phyloP scores from a whole-genome alignment of 2,329 filamentous ascomycete genomes.

The Neoascochyta sp. region DNA sequence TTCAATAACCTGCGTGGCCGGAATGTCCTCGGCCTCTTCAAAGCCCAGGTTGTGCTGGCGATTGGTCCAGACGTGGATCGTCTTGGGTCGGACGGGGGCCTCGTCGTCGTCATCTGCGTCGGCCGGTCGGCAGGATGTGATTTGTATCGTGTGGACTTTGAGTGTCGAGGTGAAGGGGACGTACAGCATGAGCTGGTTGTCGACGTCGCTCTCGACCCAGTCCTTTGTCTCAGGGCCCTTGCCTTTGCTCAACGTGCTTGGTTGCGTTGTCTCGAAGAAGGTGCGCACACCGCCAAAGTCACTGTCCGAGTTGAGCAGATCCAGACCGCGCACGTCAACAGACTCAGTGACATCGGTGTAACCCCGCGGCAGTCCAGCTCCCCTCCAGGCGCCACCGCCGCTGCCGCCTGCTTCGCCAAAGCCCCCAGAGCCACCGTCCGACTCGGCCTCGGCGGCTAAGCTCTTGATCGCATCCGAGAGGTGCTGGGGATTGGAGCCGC shows the following conservation, averaged over 20 bases:
- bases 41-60: conserved; percentile 87
- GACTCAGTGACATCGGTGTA: conserved; percentile 81
- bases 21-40: conserved; percentile 84
- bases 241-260: conserved; percentile 54
- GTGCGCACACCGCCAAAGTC: conserved; percentile 68
- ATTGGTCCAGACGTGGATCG: conserved; percentile 83
- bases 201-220: conserved; percentile 94
- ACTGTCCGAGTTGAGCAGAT: conserved; percentile 82
- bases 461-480: conserved; percentile 69
- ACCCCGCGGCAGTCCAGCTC: conserved; percentile 69
- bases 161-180: conserved; percentile 82
- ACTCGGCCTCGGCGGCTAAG: conserved; percentile 62
- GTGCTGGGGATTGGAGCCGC: conserved; percentile 68
- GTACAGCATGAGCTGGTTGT: conserved; percentile 93
- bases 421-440: conserved; percentile 42
- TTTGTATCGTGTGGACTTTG: conserved; percentile 82
- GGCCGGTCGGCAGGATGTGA: conserved; percentile 72
- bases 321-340: conserved; percentile 73
- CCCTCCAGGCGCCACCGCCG: conserved; percentile 61
- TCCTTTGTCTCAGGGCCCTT: conserved; percentile 59
- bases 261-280: conserved; percentile 68
- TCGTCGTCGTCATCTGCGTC: conserved; percentile 63
- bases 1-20: conserved; percentile 74
- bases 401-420: conserved; percentile 44
- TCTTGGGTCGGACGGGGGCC: conserved; percentile 73